These are phyloP conservation scores for Lasiodiplodia theobromae DNA, from an alignment of 2,329 filamentous ascomycete species.

Conservation along the genomic window DNA sequence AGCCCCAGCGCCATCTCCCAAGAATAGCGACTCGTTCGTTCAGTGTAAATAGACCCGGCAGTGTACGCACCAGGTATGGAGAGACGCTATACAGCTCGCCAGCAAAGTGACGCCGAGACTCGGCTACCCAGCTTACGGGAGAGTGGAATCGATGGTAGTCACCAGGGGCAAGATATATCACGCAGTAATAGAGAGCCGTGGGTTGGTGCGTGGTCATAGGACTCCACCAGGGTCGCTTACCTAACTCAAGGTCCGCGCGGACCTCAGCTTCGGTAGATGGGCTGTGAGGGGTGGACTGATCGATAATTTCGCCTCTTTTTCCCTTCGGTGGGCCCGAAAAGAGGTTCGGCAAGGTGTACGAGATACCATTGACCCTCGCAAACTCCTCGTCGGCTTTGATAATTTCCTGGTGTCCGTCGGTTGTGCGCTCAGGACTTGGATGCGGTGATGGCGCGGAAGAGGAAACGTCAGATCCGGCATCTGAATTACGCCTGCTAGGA, in stretches of 20 bases:
- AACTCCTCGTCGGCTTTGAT: constrained; percentile 90
- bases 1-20: constrained; percentile 94
- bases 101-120: constrained; percentile 94
- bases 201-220: constrained; percentile 48
- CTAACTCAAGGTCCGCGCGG: constrained; percentile 77
- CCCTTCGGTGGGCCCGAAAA: constrained; percentile 71
- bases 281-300: constrained; percentile 75
- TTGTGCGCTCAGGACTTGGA: constrained; percentile 39
- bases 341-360: constrained; percentile 88
- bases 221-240: constrained; percentile 61
- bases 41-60: constrained; percentile 93
- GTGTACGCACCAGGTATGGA: constrained; percentile 88
- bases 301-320: constrained; percentile 64
- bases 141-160: constrained; percentile 99
- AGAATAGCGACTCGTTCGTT: constrained; percentile 96
- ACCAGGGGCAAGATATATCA: constrained; percentile 94
- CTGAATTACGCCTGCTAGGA: constrained; percentile 49
- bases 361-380: constrained; percentile 90
- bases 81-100: constrained; percentile 95
- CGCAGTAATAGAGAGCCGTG: constrained; percentile 86
- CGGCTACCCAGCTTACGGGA: constrained; percentile 92
- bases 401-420: constrained; percentile 62
- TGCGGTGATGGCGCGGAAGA: constrained; percentile 48
- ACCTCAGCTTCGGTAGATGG: constrained; percentile 83
- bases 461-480: constrained; percentile 50